Percentiles rank a stretch among this genome's conserved stretches.
phyloP scores from a whole-genome alignment of 2,329 filamentous ascomycete species.

The Fusarium subglutinans region DNA sequence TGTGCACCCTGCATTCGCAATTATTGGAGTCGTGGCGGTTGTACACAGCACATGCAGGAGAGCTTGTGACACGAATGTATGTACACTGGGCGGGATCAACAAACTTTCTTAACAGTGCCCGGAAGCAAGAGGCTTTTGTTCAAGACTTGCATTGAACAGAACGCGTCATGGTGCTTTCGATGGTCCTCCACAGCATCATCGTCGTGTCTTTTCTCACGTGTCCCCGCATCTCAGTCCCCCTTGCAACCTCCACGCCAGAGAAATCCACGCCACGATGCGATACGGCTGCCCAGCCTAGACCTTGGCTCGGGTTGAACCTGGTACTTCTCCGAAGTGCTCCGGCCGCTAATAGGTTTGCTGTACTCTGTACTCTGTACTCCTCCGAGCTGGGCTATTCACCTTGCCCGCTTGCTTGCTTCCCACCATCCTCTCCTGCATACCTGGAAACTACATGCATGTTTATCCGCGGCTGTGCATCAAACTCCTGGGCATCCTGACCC shows the following conservation, averaged over 20 bases:
- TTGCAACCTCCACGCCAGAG: conserved; percentile 39
- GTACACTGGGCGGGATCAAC: conserved; percentile 7
- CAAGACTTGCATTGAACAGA: conserved; percentile 14
- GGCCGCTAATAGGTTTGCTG: conserved; percentile 11
- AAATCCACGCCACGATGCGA: conserved; percentile 39
- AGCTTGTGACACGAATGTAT: conserved; percentile 18
- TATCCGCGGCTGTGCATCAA: conserved; percentile 43
- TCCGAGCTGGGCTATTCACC: conserved; percentile 19
- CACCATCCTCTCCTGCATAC: conserved; percentile 38
- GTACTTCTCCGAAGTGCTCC: conserved; percentile 30
- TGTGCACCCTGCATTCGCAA: conserved; percentile 8
- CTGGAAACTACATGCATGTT: conserved; percentile 37
- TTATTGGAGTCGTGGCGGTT: conserved; percentile 10
- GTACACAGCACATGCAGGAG: conserved; percentile 1
- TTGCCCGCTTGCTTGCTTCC: conserved; percentile 26
- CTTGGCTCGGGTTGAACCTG: conserved; percentile 33
- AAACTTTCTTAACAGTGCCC: conserved; percentile 11
- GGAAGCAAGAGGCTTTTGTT: conserved; percentile 22
- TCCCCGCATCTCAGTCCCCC: conserved; percentile 42
- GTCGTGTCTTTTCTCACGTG: conserved; percentile 38
- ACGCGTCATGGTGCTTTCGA: conserved; percentile 40
- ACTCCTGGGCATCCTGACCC: conserved; percentile 38
- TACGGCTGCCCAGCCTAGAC: conserved; percentile 35
- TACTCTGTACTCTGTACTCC: conserved; percentile 30
- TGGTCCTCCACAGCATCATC: conserved; percentile 37